Base-by-base conservation (phyloP, 2,329 filamentous ascomycete species). In the Cordyceps javanica region DNA sequence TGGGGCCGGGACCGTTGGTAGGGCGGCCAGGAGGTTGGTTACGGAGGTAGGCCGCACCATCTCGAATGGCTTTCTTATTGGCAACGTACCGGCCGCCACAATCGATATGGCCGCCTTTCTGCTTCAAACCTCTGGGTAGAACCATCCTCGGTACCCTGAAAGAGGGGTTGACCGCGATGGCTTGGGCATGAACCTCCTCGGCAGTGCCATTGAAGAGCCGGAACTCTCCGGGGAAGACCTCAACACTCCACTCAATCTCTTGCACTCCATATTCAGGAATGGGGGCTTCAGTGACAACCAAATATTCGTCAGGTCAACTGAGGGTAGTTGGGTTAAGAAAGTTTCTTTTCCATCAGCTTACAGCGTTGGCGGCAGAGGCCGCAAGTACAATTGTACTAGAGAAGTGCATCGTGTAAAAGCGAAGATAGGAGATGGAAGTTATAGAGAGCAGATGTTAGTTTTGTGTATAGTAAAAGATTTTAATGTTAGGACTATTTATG, bases 31-130 rank as follows among this genome's bases (percentile, higher is more conserved):
- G n/a, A 2, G 16, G n/a, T 8, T 52, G 23, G 9, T 46, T 23
- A 26, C 52, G 52, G 8, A 60, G 56, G 46, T 60, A 59, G 16
- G n/a, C 30, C 32, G 51, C 52, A 13, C 56, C 56, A 3, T 36
- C 11, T 19, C n/a, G 7, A n/a, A 36, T 34, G n/a, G 13, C 25
- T 2, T 23, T 3, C 8, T 19, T 25, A 28, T 49, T 6, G 3
- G 46, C 30, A 28, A 4, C 5, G 5, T 21, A 2, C 11, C 23
- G 10, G 19, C 30, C 4, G n/a, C n/a, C n/a, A 5, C 28, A 49
- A 9, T 36, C n/a, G 5, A 25, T 14, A 5, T 32, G 25, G 21
- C 44, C 14, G 11, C 44, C 25, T 3, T 30, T n/a, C n/a, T 39
- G 16, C 36, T 39, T 39, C 36, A 39, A 39, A 3, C 44, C 14